Conservation (phyloP, 208 protist species). For the Acanthamoeba rhysodes region DNA sequence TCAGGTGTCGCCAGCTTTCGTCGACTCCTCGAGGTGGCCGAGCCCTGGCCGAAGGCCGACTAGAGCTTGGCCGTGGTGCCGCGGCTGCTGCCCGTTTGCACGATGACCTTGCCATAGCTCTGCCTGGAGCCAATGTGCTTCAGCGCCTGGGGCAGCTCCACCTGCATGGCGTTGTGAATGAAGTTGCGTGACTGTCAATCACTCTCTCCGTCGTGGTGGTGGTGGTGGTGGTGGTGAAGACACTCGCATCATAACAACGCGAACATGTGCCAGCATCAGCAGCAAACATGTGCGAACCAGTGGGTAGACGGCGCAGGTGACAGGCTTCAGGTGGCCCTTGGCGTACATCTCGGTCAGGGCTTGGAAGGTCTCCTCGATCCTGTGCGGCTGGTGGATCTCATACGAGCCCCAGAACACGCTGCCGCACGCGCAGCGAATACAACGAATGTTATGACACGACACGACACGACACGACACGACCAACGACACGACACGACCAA, state of each 20-base stretch:
- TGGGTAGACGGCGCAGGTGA: conserved; percentile 21
- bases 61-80: conserved; percentile 14
- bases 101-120: conserved; percentile 57
- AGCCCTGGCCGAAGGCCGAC: background rate
- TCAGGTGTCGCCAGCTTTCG: background rate
- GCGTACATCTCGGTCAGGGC: background rate
- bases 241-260: no score
- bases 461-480: no score
- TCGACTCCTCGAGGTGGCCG: background rate
- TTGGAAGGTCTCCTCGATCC: conserved; percentile 12
- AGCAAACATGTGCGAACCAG: background rate
- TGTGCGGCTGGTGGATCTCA: conserved; percentile 20
- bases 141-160: conserved; percentile 1
- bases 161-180: background rate
- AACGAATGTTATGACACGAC: no score
- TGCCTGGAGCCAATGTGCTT: background rate
- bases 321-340: conserved; percentile 20
- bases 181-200: background rate
- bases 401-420: conserved; percentile 71
- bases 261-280: no score
- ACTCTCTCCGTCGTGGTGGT: no score
- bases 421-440: no score
- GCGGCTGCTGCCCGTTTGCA: background rate
- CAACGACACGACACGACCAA: no score
- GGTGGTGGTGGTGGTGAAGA: no score